phyloP scores from a whole-genome alignment of 192 early-diverging fungal species.

The Umbelopsis vinacea region DNA sequence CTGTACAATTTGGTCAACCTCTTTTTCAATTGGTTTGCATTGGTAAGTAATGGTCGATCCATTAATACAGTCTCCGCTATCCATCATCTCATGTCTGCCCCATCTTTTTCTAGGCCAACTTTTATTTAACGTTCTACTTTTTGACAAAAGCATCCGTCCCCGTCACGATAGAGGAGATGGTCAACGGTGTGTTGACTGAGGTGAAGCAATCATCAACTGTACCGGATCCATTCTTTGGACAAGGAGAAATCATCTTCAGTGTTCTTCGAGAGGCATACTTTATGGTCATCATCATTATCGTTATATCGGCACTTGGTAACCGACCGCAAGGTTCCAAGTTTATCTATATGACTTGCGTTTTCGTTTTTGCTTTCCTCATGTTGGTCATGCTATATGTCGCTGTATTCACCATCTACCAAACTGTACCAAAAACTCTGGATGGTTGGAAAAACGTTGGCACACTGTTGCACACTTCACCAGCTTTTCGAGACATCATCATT shows the following conservation, averaged over 20 bases:
- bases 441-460: conserved; percentile 23
- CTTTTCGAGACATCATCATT: conserved; percentile 64
- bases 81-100: no score
- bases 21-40: conserved; percentile 75
- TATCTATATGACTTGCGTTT: conserved; percentile 69
- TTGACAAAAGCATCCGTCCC: conserved; percentile 50
- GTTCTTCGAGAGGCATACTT: conserved; percentile 76
- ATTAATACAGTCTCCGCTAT: neutral
- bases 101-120: conserved; percentile 60
- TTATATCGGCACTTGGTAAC: conserved; percentile 90
- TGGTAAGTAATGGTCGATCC: conserved; percentile 64
- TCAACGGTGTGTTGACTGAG: conserved; percentile 33
- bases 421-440: conserved; percentile 28
- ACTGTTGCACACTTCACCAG: conserved; percentile 26
- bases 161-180: conserved; percentile 59
- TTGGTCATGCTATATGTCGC: conserved; percentile 66
- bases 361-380: conserved; percentile 83
- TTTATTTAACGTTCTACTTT: conserved; percentile 87
- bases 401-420: conserved; percentile 58
- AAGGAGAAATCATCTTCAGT: conserved; percentile 65
- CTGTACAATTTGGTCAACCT: conserved; percentile 74
- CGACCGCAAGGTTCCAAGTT: conserved; percentile 84
- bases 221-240: conserved; percentile 23
- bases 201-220: conserved; percentile 7
- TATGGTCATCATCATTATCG: conserved; percentile 75